Base-by-base conservation (phyloP, 1,139 yeast genomes). In the Diutina rugosa region DNA sequence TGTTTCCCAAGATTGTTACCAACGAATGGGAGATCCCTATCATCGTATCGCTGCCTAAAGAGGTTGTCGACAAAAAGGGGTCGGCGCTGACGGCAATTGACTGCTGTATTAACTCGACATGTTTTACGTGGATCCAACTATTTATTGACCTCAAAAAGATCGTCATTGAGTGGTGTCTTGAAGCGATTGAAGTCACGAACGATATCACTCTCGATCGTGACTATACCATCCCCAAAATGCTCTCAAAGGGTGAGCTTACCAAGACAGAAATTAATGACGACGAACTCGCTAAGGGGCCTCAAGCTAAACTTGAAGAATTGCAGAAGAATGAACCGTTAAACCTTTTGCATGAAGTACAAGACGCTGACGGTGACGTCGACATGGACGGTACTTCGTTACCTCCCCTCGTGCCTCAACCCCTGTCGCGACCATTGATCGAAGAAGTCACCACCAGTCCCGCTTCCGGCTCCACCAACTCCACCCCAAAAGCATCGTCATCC, bases 11-110 rank as follows among this genome's bases (percentile, higher is more conserved):
- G 57, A 85, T 88, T 32, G 81, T 84, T 67, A 82, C 82, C 49
- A 84, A 85, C 62, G 76, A 84, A 63, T 90, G 96, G 96, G 91
- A 87, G 59, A 85, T 90, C 3, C 97, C 97, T 0, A 81, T 90
- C 9, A 78, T 87, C 0, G 80, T 88, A 0, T 82, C 91, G 0
- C 71, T 74, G 0, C 79, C 78, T 57, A 69, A 77, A 57, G 67
- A 84, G 18, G 84, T 79, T 48, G 67, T 61, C 18, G 97, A 90
- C 64, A 89, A 89, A 66, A 83, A 84, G 63, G 95, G 95, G 0
- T 71, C 72, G 9, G 69, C 73, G 18, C 81, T 90, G 45, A 71
- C 79, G 47, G 90, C 88, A 3, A 81, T 82, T 63, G 96, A 90
- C 66, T 89, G 96, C 66, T 84, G 90, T 47, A 78, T 88, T 56